Conservation (phyloP, 2,329 filamentous ascomycete genomes). For the Apiospora malaysiana region DNA sequence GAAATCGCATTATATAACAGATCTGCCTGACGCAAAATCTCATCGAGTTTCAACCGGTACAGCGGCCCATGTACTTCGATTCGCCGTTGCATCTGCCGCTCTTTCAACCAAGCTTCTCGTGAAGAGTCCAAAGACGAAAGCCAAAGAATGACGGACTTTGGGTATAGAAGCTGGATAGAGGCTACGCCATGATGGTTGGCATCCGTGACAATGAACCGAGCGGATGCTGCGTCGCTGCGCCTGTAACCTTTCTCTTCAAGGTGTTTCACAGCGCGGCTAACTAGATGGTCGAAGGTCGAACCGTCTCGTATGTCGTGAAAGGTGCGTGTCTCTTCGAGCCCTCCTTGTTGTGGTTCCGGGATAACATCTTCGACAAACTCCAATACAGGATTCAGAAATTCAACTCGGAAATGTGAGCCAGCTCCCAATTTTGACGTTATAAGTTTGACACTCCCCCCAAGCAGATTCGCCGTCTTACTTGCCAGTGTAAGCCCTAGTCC, state of each 20-base stretch:
- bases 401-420: constrained; percentile 23
- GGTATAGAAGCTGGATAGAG: not conserved
- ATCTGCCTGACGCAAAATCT: constrained; percentile 19
- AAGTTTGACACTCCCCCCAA: constrained; percentile 19
- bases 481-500: constrained; percentile 23
- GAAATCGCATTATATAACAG: not conserved
- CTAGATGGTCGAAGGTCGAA: constrained; percentile 5
- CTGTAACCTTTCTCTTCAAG: constrained; percentile 19
- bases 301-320: constrained; percentile 11
- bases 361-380: not conserved
- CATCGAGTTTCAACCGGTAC: constrained; percentile 17
- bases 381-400: constrained; percentile 16
- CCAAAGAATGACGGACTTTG: constrained; percentile 1
- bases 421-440: constrained; percentile 14
- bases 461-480: constrained; percentile 20
- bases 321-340: not conserved
- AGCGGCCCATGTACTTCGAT: constrained; percentile 19
- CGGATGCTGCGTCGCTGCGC: not conserved
- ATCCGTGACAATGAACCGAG: constrained; percentile 18
- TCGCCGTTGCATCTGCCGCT: not conserved
- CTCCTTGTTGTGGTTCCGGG: not conserved
- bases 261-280: constrained; percentile 16
- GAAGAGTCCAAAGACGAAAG: not conserved
- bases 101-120: not conserved
- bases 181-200: constrained; percentile 1